Conservation (phyloP, 768 basidiomycete species). For the Arthromyces matolae region DNA sequence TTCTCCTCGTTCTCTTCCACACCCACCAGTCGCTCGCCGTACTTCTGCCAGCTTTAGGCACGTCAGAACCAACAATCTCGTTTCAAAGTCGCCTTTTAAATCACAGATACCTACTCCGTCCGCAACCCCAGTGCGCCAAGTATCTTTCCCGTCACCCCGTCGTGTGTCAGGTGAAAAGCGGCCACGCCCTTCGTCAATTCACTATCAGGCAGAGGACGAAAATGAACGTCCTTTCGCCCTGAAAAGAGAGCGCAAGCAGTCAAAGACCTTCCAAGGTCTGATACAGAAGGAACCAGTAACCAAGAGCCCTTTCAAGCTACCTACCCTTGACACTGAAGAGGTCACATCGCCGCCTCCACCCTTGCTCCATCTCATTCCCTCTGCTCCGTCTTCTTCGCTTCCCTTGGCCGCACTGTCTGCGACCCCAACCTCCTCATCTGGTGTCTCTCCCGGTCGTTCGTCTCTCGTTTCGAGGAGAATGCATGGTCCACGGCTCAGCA, state of each 20-base stretch:
- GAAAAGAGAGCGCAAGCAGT: conserved; percentile 73
- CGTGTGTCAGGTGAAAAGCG: conserved; percentile 78
- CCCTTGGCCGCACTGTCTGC: conserved; percentile 22
- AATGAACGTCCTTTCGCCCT: conserved; percentile 68
- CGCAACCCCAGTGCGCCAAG: conserved; percentile 31
- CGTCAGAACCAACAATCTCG: conserved; percentile 71
- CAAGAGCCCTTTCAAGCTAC: conserved; percentile 73
- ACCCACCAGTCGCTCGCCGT: conserved; percentile 59
- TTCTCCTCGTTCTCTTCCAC: conserved; percentile 36
- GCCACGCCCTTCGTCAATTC: conserved; percentile 67
- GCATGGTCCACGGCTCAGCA: conserved; percentile 69
- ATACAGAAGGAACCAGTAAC: conserved; percentile 74
- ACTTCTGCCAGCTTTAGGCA: conserved; percentile 78
- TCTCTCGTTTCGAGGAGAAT: conserved; percentile 69
- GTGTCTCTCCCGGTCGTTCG: conserved; percentile 56
- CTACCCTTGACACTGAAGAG: conserved; percentile 24
- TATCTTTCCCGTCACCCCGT: conserved; percentile 35
- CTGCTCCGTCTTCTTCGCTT: conserved; percentile 6
- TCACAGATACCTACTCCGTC: conserved; percentile 54
- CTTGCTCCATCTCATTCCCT: conserved; percentile 4
- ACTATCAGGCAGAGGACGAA: conserved; percentile 62
- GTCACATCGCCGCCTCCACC: conserved; percentile 9
- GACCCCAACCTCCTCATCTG: conserved; percentile 22
- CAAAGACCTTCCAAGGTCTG: conserved; percentile 69
- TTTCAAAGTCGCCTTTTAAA: conserved; percentile 85